These are phyloP conservation scores for Picea abies DNA, from an alignment of 83 land plant genomes.

Conservation along the genomic window DNA sequence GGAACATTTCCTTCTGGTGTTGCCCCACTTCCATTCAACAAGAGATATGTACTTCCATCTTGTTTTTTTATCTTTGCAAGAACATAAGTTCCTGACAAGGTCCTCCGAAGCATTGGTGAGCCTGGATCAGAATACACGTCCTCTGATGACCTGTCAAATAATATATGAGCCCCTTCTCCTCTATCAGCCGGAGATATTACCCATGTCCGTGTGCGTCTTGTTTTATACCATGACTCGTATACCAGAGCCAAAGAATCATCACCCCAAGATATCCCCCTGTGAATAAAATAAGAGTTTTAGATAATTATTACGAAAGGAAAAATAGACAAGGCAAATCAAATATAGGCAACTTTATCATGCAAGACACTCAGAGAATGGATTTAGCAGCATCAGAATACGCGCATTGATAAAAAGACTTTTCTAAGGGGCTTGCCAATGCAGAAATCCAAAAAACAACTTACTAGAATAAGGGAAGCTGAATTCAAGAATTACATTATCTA, in stretches of 20 bases:
- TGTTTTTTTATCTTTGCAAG: slow-evolving; percentile 77
- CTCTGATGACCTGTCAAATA: slow-evolving; percentile 96
- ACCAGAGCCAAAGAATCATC: slow-evolving; percentile 86
- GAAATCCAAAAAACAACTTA: not conserved
- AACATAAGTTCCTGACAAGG: slow-evolving; percentile 86
- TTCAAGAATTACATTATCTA: not conserved
- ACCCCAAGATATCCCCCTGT: slow-evolving; percentile 90
- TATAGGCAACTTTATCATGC: not conserved
- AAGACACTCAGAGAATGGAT: not conserved
- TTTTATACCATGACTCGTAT: slow-evolving; percentile 98
- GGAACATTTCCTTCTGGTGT: slow-evolving; percentile 95
- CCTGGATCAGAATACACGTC: slow-evolving; percentile 99
- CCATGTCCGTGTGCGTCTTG: slow-evolving; percentile 89
- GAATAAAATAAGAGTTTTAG: slow-evolving; percentile 7
- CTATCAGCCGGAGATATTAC: slow-evolving; percentile 77
- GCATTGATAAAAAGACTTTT: no score
- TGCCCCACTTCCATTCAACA: slow-evolving; percentile 93
- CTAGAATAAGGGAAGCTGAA: not conserved
- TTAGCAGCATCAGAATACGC: not conserved
- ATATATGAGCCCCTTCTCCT: slow-evolving; percentile 50
- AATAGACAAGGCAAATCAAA: not conserved
- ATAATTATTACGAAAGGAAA: not conserved
- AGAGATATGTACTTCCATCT: slow-evolving; percentile 61
- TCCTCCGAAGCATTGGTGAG: slow-evolving; percentile 92
- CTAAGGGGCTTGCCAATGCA: no score